Base-by-base conservation (phyloP, 2,329 filamentous ascomycete species). In the Diplocarpon mali region DNA sequence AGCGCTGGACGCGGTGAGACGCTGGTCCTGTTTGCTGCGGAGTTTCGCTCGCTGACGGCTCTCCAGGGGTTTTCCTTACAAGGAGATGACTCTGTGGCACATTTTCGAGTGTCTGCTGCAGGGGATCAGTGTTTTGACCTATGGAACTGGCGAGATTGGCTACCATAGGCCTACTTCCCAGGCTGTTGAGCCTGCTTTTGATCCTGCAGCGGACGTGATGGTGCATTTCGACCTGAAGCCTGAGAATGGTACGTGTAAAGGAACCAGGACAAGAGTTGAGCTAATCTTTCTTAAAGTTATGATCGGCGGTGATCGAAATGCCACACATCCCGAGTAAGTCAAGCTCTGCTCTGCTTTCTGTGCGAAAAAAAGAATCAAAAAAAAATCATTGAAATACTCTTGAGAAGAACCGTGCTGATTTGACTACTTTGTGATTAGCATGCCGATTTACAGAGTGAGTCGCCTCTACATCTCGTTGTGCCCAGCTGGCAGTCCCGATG, bases 51-150 rank as follows among this genome's bases (percentile, higher is more conserved):
- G 32, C 28, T 37, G 9, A 2, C 13, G 11, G 29, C 5, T 20
- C 20, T 24, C 3, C 14, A 43, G 31, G 2, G 14, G 14, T 12
- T 8, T 40, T 12, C 38, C 17, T 11, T 48, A 45, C 28, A 28
- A 20, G 7, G 42, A 48, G 32, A 5, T 43, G 5, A 45, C 42
- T 2, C 42, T 48, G 3, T 48, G 46, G 46, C 12, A 20, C 8
- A 24, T 48, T 8, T 48, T 48, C 15, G 38, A 45, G 5, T 48
- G 42, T 29, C n/a, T 48, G 5, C 20, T 42, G 3, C 42, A 48
- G 15, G 46, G 42, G 5, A 27, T 34, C 6, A 11, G 14, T 14
- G 34, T 35, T 4, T 8, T 48, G 35, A 38, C 45, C 13, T 15
- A 45, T 28, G 4, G 10, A 3, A 10, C 9, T 32, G 20, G 20